phyloP scores from a whole-genome alignment of 2,329 filamentous ascomycete genomes.

The Shiraia bambusicola region DNA sequence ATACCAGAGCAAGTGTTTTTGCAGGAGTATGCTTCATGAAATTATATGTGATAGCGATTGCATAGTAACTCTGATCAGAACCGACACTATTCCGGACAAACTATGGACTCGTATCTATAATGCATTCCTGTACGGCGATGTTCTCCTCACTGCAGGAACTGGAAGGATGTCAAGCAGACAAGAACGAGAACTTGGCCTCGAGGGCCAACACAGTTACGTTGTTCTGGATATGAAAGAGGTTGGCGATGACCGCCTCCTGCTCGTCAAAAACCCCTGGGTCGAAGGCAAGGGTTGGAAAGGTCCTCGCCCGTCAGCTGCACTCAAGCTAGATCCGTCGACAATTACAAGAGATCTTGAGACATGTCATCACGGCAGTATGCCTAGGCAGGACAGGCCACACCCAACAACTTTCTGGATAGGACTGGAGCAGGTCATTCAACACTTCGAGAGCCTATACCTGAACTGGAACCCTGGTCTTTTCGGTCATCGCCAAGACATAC shows the following conservation, averaged over 20 bases:
- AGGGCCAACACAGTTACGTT: constrained; percentile 91
- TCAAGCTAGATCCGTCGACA: constrained; percentile 19
- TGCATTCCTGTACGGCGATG: constrained; percentile 74
- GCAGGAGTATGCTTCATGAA: constrained; percentile 58
- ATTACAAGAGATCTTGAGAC: constrained; percentile 19
- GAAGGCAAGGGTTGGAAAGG: constrained; percentile 75
- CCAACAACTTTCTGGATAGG: constrained; percentile 94
- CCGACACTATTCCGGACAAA: constrained; percentile 73
- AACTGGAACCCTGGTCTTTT: constrained; percentile 96
- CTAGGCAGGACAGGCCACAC: constrained; percentile 39
- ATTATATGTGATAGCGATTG: not conserved
- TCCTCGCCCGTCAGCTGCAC: constrained; percentile 25
- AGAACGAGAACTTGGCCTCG: constrained; percentile 77
- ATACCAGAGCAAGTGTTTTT: constrained; percentile 94
- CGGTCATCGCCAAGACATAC: constrained; percentile 77
- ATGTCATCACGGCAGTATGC: constrained; percentile 30
- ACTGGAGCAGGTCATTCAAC: constrained; percentile 80
- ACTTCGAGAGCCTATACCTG: constrained; percentile 93
- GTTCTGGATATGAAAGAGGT: constrained; percentile 75
- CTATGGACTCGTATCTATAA: constrained; percentile 77
- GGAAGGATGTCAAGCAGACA: constrained; percentile 76
- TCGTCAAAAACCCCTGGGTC: constrained; percentile 96
- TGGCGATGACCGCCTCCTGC: constrained; percentile 64
- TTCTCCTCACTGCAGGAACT: constrained; percentile 87
- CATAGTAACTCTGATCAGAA: constrained; percentile 49